Conservation (phyloP, 176 grass and related monocot genomes). For the Bolboschoenus planiculmis region DNA sequence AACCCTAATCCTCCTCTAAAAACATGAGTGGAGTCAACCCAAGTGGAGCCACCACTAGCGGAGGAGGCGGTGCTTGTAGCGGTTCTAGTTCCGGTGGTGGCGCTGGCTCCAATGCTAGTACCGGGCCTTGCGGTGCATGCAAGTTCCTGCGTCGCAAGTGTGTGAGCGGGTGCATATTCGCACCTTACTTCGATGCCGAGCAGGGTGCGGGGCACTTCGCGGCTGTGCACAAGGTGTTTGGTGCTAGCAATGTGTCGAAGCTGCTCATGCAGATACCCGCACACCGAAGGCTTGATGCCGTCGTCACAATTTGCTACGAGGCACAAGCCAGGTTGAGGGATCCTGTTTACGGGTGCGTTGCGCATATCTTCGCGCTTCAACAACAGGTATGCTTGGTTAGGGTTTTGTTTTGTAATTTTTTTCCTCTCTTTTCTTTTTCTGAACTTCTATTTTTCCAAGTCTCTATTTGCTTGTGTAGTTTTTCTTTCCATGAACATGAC, state of each 20-base stretch:
- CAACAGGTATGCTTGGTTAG: constrained; percentile 51
- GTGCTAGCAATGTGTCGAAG: constrained; percentile 97
- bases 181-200: constrained; percentile 95
- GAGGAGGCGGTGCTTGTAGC: constrained; percentile 20
- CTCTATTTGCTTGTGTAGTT: background rate
- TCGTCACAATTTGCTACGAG: constrained; percentile 96
- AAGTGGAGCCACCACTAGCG: constrained; percentile 36
- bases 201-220: constrained; percentile 93
- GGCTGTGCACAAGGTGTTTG: constrained; percentile 98
- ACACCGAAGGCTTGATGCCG: constrained; percentile 93
- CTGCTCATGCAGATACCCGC: constrained; percentile 89
- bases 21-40: constrained; percentile 47
- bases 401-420: background rate
- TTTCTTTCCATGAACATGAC: background rate
- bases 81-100: constrained; percentile 27
- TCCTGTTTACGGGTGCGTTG: constrained; percentile 94
- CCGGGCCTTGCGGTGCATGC: constrained; percentile 83
- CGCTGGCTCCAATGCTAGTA: constrained; percentile 4
- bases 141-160: constrained; percentile 97
- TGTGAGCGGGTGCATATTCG: constrained; percentile 91
- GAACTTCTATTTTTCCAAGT: background rate
- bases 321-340: constrained; percentile 85
- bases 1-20: background rate
- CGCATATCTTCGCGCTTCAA: constrained; percentile 95
- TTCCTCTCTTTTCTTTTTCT: background rate